phyloP scores from a whole-genome alignment of 768 basidiomycete genomes.

The Lactarius pseudohatsudake region DNA sequence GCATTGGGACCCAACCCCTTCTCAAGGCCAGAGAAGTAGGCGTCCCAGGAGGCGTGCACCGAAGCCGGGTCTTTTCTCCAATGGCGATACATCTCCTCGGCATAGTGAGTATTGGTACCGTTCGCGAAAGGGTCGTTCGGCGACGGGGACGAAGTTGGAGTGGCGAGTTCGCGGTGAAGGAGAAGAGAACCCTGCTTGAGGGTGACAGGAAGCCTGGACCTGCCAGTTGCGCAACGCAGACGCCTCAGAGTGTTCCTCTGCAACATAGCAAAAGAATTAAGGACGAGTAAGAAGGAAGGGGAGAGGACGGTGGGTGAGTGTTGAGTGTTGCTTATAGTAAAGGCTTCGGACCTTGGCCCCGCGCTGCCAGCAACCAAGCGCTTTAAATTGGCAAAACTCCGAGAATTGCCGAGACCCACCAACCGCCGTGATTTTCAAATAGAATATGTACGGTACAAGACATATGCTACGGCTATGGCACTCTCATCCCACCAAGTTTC shows the following conservation, averaged over 20 bases:
- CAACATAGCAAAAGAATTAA: conserved; percentile 35
- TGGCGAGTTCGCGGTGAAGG: conserved; percentile 45
- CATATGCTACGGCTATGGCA: neutral
- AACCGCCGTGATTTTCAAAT: neutral
- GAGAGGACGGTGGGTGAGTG: conserved; percentile 8
- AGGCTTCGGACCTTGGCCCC: conserved; percentile 14
- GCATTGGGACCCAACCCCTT: conserved; percentile 82
- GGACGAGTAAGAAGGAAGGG: neutral
- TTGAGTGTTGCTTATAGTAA: neutral
- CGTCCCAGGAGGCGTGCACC: conserved; percentile 92
- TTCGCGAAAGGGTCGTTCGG: conserved; percentile 88
- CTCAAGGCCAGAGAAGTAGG: conserved; percentile 92
- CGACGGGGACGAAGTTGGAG: conserved; percentile 54
- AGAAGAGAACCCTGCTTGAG: conserved; percentile 26
- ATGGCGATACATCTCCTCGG: conserved; percentile 93
- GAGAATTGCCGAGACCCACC: neutral
- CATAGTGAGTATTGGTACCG: conserved; percentile 93
- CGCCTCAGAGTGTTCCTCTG: conserved; percentile 40
- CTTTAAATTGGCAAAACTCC: conserved; percentile 8
- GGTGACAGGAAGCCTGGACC: conserved; percentile 30
- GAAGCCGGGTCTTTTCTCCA: conserved; percentile 89
- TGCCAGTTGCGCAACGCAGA: conserved; percentile 35
- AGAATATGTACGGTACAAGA: neutral
- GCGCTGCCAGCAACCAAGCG: neutral
- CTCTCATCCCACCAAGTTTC: conserved; percentile 17